Evolutionary conservation across 2,329 filamentous ascomycete species (phyloP), one percentile per base, ranked within the genome.

Genomic region (Drechslerella stenobrocha): DNA sequence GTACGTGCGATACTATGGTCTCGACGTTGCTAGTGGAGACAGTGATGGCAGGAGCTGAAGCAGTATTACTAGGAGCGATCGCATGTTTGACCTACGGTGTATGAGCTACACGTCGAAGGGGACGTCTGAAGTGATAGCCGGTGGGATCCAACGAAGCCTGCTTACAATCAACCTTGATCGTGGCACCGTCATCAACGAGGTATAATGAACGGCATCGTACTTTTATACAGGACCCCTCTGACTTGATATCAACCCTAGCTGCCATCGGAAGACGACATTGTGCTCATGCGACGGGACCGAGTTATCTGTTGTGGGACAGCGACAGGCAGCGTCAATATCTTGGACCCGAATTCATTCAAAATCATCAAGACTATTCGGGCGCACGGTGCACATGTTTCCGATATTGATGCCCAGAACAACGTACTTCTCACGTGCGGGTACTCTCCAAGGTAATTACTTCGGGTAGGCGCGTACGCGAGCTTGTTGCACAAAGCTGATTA

Each of bases 331-430:
- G 87, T 98, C 47, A 87, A 97, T 76, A 86, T 96, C 26, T 81
- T 98, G 20, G 92, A 96, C 74, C 84, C 91, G 0, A 80, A 84
- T 56, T 89, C 82, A 58, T 88, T 95, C 74, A 82, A 84, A 40
- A 82, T 96, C 3, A 80, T 93, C 72, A 95, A 92, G 75, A 84
- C 84, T 8, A 98, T 74, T 45, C 55, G 93, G 88, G 90, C 92
- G 0, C 93, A 98, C 75, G 87, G 87, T 1, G 88, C 89, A 3
- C 6, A 84, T 86, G 52, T 98, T 75, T 96, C 90, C 76, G 92
- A 97, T 76, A 96, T 98, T 89, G 93, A 98, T 78, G 90, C 91
- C 6, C 89, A 93, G 74, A 89, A 93, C 74, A 92, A 97, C 76
- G 93, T 93, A 71, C 85, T 98, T 55, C 88, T 97, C 20, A 97